Percentiles rank a stretch among this genome's conserved stretches.
These are phyloP conservation scores for Arthrobotrys megalospora DNA, from an alignment of 2,329 filamentous ascomycete species.

Conservation along the genomic window DNA sequence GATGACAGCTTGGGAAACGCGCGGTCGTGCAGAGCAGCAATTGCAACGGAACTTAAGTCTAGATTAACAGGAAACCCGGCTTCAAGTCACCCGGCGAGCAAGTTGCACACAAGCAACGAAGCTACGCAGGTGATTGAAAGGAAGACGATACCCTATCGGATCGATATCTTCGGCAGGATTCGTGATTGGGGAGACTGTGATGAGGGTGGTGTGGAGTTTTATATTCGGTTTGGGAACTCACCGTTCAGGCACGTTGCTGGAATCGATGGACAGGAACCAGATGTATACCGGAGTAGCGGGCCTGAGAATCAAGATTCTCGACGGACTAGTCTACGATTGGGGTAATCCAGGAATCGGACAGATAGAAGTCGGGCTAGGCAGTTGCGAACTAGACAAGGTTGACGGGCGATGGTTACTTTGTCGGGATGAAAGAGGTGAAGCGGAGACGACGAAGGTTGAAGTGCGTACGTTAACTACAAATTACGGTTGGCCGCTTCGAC, in stretches of 20 bases:
- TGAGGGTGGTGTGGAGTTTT: slow-evolving; percentile 1
- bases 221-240: slow-evolving; percentile 6
- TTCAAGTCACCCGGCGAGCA: slow-evolving; percentile 20
- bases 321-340: slow-evolving; percentile 15
- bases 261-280: slow-evolving; percentile 15
- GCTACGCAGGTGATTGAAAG: slow-evolving; percentile 9
- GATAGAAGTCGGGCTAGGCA: slow-evolving; percentile 4
- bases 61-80: neutral
- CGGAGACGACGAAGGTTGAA: neutral
- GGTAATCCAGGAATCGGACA: neutral
- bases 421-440: slow-evolving; percentile 20
- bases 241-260: neutral
- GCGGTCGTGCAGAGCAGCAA: slow-evolving; percentile 7
- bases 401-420: slow-evolving; percentile 7
- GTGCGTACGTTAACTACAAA: slow-evolving; percentile 8
- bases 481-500: slow-evolving; percentile 30
- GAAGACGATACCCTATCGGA: slow-evolving; percentile 8
- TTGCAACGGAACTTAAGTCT: neutral
- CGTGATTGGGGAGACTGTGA: neutral
- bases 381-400: slow-evolving; percentile 30
- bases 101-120: slow-evolving; percentile 37
- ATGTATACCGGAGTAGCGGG: slow-evolving; percentile 3
- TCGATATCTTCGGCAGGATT: slow-evolving; percentile 28
- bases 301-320: slow-evolving; percentile 31
- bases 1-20: neutral